These are phyloP conservation scores for Solanum hybrid DNA, from an alignment of 305 asterid species.

Conservation along the genomic window DNA sequence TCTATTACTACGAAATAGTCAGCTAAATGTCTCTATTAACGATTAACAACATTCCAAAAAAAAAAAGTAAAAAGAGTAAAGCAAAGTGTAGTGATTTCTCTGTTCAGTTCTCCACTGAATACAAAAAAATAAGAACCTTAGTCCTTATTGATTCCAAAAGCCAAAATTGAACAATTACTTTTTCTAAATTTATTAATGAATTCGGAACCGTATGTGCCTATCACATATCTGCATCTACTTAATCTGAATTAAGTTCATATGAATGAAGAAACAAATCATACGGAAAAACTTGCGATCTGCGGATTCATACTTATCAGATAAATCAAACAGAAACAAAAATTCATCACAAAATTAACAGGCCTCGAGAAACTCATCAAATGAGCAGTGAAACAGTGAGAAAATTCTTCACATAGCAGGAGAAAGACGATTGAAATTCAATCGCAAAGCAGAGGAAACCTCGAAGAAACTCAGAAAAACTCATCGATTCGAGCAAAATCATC, in stretches of 20 bases:
- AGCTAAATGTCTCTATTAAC: background rate
- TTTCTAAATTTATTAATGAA: background rate
- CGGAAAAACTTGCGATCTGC: background rate
- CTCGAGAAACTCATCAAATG: background rate
- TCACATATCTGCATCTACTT: background rate
- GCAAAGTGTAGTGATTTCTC: background rate
- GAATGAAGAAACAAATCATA: background rate
- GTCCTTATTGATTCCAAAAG: background rate
- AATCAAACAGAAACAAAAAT: background rate
- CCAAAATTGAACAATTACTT: background rate
- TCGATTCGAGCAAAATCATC: background rate
- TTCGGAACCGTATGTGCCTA: background rate
- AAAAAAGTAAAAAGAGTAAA: background rate
- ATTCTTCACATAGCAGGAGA: background rate
- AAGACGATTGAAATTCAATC: background rate
- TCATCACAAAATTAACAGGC: background rate
- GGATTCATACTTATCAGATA: background rate
- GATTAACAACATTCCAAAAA: background rate
- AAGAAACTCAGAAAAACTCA: background rate
- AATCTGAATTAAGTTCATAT: background rate
- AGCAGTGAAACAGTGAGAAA: background rate
- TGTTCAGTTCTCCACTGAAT: slow-evolving; percentile 1
- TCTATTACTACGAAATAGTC: background rate
- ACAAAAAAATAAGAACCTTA: background rate
- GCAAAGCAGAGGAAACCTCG: background rate